Percentiles rank a stretch among this genome's conserved stretches.
These are phyloP conservation scores for Podospora pseudoanserina DNA, from an alignment of 495 filamentous ascomycete species.

Conservation along the genomic window DNA sequence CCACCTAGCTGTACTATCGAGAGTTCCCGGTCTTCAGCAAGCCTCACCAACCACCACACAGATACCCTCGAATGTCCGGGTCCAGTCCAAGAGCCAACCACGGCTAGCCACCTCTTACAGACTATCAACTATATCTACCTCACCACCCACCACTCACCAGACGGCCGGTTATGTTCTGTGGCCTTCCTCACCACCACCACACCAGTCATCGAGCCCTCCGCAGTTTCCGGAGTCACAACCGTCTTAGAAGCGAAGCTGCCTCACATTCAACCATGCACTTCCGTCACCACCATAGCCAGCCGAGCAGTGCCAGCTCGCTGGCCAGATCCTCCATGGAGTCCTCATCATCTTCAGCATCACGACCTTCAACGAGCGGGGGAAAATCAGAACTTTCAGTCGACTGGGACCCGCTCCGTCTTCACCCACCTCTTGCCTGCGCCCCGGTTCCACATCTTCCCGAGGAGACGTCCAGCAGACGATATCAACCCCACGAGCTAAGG, in stretches of 20 bases:
- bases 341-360: conserved; percentile 13
- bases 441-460: conserved; percentile 17
- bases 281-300: conserved; percentile 19
- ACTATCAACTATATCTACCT: conserved; percentile 1
- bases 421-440: conserved; percentile 25
- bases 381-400: conserved; percentile 28
- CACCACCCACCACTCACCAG: background rate
- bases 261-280: conserved; percentile 16
- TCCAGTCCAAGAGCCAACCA: background rate
- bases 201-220: conserved; percentile 28
- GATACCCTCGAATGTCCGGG: background rate
- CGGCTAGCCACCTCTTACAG: background rate
- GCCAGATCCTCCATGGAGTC: conserved; percentile 30
- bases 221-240: conserved; percentile 34
- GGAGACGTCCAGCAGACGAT: conserved; percentile 10
- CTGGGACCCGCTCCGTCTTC: conserved; percentile 35
- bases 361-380: conserved; percentile 26
- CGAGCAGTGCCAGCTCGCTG: conserved; percentile 29
- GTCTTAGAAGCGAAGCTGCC: conserved; percentile 14
- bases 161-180: conserved; percentile 27
- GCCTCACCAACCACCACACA: background rate
- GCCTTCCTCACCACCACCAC: conserved; percentile 16
- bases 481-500: conserved; percentile 24
- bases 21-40: background rate
- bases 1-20: background rate